Evolutionary conservation across 352 stramenopile species (phyloP), one percentile per base, ranked within the genome.

Genomic region (Phytophthora pistaciae): DNA sequence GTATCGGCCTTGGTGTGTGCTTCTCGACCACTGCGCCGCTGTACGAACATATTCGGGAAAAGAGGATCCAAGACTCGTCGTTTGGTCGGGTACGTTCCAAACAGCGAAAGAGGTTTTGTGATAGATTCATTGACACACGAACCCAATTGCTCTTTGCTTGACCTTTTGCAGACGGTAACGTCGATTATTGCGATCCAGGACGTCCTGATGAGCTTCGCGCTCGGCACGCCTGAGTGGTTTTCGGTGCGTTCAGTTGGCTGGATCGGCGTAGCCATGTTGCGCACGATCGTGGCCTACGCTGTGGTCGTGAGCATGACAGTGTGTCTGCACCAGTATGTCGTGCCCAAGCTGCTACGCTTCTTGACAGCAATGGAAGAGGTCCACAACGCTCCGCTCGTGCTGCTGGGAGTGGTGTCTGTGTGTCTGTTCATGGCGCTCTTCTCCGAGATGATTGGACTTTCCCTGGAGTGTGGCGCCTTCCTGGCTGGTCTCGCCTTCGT

Each of bases 101-200:
- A 61, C 14, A 60, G 14, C 21, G 21, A 48, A 3, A 33, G 25
- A 46, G 9, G 53, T 58, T 38, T 42, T 5, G 4, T 21, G 54
- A 16, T 18, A n/a, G 5, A 49, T 49, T 57, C 20, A 29, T 29
- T 5, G 25, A 2, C 10, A 9, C 36, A 44, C 36, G 3, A 27
- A 27, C 25, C 25, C 36, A 50, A 58, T 66, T 52, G 5, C 57
- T 58, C 61, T 48, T 48, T 71, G 44, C 13, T 65, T 54, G 31
- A 27, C 25, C 3, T 65, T 25, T n/a, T 57, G 20, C 71, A 96
- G 86, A 93, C 88, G 11, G 74, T 96, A 29, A 93, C 86, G 1
- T 85, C 89, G 3, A 94, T 96, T 79, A 95, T 96, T 72, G 89
- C 87, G 5, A 83, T 95, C 3, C 89, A 96, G 70, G 89, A 96